Conservation (phyloP, 352 stramenopile species). For the Aphanomyces cochlioides region DNA sequence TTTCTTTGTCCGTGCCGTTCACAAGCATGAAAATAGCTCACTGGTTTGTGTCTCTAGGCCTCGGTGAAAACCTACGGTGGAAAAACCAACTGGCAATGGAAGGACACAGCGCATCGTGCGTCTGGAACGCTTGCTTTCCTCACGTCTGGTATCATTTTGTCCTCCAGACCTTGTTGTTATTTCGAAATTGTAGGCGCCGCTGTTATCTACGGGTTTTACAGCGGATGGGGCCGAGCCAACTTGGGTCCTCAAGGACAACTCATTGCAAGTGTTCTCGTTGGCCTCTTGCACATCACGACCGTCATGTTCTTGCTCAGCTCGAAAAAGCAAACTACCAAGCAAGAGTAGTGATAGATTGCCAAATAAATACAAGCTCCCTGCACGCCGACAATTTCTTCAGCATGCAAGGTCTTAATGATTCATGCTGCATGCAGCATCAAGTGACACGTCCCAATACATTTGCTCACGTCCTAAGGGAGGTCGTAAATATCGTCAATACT, state of each 20-base stretch:
- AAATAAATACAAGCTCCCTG: conserved; percentile 65
- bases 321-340: not conserved
- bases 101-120: conserved; percentile 19
- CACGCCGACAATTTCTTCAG: conserved; percentile 70
- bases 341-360: not conserved
- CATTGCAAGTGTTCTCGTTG: not conserved
- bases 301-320: not conserved
- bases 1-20: not conserved
- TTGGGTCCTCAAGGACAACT: conserved; percentile 13
- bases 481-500: conserved; percentile 36
- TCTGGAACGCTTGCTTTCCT: conserved; percentile 18
- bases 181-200: conserved; percentile 9
- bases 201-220: conserved; percentile 24
- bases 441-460: conserved; percentile 44
- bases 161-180: not conserved
- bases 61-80: conserved; percentile 8
- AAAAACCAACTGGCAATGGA: conserved; percentile 22
- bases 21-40: not conserved
- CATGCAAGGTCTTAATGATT: conserved; percentile 45
- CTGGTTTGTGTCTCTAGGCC: conserved; percentile 1
- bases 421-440: conserved; percentile 59
- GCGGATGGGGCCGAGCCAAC: conserved; percentile 24
- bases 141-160: conserved; percentile 11
- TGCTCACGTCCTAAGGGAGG: conserved; percentile 24
- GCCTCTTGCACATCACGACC: conserved; percentile 9